Conservation (phyloP, 495 filamentous ascomycete species). For the Rostrohypoxylon terebratum region DNA sequence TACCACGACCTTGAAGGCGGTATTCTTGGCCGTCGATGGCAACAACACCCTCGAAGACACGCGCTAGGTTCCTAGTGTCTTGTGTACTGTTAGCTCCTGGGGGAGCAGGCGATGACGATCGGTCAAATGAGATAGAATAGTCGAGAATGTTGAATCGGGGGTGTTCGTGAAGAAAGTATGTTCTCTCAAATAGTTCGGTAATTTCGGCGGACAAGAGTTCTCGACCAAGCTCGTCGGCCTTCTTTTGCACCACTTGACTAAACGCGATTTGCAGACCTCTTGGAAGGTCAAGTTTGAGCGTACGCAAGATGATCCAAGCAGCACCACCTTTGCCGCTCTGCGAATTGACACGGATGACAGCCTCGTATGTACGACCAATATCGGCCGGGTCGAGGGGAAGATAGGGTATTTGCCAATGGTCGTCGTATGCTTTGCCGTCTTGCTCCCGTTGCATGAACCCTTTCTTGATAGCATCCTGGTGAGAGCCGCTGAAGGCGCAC, state of each 20-base stretch:
- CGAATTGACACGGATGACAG: conserved; percentile 96
- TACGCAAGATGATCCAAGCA: conserved; percentile 91
- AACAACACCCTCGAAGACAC: conserved; percentile 88
- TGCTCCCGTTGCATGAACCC: conserved; percentile 82
- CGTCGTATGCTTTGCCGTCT: conserved; percentile 67
- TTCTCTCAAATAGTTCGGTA: conserved; percentile 82
- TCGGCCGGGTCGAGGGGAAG: conserved; percentile 93
- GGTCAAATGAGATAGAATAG: conserved; percentile 90
- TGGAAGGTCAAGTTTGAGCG: conserved; percentile 90
- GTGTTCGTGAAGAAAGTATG: conserved; percentile 84
- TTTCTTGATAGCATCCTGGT: conserved; percentile 99
- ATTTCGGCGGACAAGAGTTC: conserved; percentile 89
- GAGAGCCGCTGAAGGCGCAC: conserved; percentile 89
- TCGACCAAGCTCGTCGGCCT: conserved; percentile 77
- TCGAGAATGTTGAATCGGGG: conserved; percentile 89
- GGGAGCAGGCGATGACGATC: conserved; percentile 80
- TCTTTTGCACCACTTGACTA: conserved; percentile 83
- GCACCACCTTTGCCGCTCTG: conserved; percentile 96
- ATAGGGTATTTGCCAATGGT: conserved; percentile 81
- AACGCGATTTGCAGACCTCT: conserved; percentile 94
- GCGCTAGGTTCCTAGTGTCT: conserved; percentile 79
- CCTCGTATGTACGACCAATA: conserved; percentile 96
- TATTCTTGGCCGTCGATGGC: conserved; percentile 85
- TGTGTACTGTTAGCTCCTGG: conserved; percentile 74
- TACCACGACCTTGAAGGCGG: conserved; percentile 80